Evolutionary conservation across 176 grass and related monocot genomes (phyloP), one percentile per base, ranked within the genome.

Genomic region (Themeda triandra): DNA sequence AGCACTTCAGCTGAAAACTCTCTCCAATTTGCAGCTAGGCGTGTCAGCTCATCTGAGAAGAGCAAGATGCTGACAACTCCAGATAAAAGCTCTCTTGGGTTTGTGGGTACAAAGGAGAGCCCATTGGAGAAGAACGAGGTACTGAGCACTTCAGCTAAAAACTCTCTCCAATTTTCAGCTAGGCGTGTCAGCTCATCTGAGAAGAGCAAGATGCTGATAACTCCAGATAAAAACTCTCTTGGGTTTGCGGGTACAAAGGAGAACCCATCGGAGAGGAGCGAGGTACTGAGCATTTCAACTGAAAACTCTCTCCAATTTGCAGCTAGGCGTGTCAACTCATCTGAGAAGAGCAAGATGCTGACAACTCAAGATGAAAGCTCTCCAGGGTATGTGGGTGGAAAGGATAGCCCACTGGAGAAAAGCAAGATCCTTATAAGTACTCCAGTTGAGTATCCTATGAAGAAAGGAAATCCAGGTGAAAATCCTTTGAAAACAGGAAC

Each of bases 331-430:
- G 68, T 44, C 44, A 62, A 13, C 49, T 53, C 62, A 71, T 63
- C 77, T 84, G 80, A 76, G 81, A 83, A 63, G 88, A 90, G 71
- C 62, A 91, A 84, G 63, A 72, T 66, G 36, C 63, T 13, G 63
- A 71, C 31, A 85, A 49, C 71, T 70, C 83, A 19, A 27, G 72
- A 33, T 69, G 83, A 77, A 89, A 71, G 60, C 64, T 53, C 77
- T 86, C 15, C 23, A 80, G 58, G 30, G 39, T 21, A 74, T 88
- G 25, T 36, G 1, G 19, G 29, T 9, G 33, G 18, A 60, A 68
- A 18, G 23, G 59, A 65, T 13, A 73, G 32, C 32, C 32, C 35
- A 35, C 65, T 25, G 71, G 81, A 84, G 69, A 84, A 73, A 45
- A 88, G 21, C 33, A 84, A 67, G 59, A 51, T 53, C 67, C 27